phyloP scores from a whole-genome alignment of 192 early-diverging fungal species.

The Backusella parvicylindrica region DNA sequence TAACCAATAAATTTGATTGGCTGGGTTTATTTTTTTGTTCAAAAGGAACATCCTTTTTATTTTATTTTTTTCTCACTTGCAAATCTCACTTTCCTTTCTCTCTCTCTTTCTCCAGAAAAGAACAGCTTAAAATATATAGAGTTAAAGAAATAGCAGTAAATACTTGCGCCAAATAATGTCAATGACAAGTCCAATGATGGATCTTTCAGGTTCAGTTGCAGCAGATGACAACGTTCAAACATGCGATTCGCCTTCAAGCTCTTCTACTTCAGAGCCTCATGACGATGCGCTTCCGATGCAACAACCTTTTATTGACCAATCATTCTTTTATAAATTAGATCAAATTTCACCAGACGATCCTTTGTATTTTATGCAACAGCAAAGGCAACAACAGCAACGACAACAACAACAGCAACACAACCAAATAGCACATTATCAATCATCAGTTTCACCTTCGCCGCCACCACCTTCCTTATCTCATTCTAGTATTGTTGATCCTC shows the following conservation, averaged over 20 bases:
- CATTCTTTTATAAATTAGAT: constrained; percentile 16
- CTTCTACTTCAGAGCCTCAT: constrained; percentile 30
- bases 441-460: neutral
- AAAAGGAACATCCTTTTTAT: neutral
- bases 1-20: neutral
- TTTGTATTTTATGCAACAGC: constrained; percentile 16
- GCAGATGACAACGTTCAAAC: constrained; percentile 14
- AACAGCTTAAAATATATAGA: neutral
- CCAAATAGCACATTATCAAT: neutral
- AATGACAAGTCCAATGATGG: constrained; percentile 6
- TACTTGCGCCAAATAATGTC: neutral
- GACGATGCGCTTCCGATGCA: constrained; percentile 15
- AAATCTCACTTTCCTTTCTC: neutral
- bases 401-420: constrained; percentile 9
- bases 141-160: neutral
- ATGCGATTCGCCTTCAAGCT: constrained; percentile 26
- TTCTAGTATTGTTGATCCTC: constrained; percentile 20
- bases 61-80: neutral
- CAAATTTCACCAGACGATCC: constrained; percentile 17
- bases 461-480: constrained; percentile 15
- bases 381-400: neutral
- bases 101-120: neutral
- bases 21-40: neutral
- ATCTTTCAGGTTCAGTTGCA: neutral
- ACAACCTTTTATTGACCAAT: constrained; percentile 16